These are phyloP conservation scores for Benincasa hispida DNA, from an alignment of 306 rosid species.

Conservation along the genomic window DNA sequence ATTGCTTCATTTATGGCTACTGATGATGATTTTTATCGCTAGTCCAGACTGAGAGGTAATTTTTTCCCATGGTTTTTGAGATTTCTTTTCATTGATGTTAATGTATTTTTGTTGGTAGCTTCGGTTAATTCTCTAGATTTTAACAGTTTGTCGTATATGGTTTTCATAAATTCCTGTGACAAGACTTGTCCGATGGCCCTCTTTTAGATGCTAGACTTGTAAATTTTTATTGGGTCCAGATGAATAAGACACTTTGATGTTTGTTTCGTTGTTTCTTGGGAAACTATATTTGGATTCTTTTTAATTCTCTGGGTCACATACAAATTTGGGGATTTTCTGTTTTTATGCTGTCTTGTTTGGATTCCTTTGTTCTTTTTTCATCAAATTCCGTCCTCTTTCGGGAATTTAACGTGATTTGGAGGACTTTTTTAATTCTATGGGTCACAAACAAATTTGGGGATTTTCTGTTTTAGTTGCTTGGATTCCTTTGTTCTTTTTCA, in stretches of 20 bases:
- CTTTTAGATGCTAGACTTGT: constrained; percentile 6
- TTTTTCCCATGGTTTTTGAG: not conserved
- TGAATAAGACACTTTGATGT: not conserved
- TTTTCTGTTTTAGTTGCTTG: not conserved
- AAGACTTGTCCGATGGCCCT: not conserved
- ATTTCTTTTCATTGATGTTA: not conserved
- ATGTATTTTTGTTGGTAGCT: not conserved
- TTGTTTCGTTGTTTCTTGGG: not conserved
- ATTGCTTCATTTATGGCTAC: constrained; percentile 29
- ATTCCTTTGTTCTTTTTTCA: not conserved
- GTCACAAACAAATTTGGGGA: not conserved
- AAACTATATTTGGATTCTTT: not conserved
- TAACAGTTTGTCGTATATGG: not conserved
- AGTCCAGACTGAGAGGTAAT: constrained; percentile 28
- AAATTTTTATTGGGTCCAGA: not conserved
- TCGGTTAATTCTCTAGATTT: not conserved
- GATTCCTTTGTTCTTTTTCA: not conserved
- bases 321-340: not conserved
- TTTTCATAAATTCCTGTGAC: not conserved
- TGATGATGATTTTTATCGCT: constrained; percentile 17
- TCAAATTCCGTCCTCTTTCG: not conserved
- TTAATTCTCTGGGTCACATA: not conserved
- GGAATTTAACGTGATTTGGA: not conserved
- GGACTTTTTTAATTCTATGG: not conserved
- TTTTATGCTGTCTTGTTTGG: not conserved